Conservation (phyloP, 345 rosid species). For the Gynandropsis gynandra region DNA sequence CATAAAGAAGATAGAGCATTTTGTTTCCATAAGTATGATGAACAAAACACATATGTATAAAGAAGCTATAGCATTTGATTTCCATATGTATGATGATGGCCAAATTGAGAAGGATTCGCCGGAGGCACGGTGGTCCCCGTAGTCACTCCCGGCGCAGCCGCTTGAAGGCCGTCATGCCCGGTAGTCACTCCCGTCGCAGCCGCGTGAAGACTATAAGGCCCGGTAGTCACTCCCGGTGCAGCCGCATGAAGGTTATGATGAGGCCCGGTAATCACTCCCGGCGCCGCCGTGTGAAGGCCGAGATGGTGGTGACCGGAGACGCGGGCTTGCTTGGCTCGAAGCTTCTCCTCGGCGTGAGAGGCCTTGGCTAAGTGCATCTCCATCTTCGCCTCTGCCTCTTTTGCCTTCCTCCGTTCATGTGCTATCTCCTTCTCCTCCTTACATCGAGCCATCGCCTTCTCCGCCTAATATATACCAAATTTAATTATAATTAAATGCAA, state of each 20-base stretch:
- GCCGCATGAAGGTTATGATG: slow-evolving; percentile 10
- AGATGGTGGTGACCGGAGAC: slow-evolving; percentile 14
- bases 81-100: slow-evolving; percentile 11
- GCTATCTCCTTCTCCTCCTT: slow-evolving; percentile 52
- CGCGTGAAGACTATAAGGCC: slow-evolving; percentile 10
- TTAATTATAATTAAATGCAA: not conserved
- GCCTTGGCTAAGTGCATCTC: slow-evolving; percentile 63
- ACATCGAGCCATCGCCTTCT: slow-evolving; percentile 37
- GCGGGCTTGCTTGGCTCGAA: slow-evolving; percentile 25
- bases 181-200: not conserved
- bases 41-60: too few relatives aligned
- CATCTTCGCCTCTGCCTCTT: slow-evolving; percentile 64
- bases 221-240: too few relatives aligned
- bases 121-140: slow-evolving; percentile 10
- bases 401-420: slow-evolving; percentile 43
- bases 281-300: slow-evolving; percentile 9
- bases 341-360: slow-evolving; percentile 35
- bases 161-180: slow-evolving; percentile 14
- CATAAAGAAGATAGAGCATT: too few relatives aligned
- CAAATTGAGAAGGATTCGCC: slow-evolving; percentile 5
- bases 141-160: slow-evolving; percentile 6
- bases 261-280: slow-evolving; percentile 2
- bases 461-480: slow-evolving; percentile 20
- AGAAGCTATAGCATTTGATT: slow-evolving; percentile 1
- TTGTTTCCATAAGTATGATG: too few relatives aligned